Conservation (phyloP, 2,329 filamentous ascomycete species). For the Fusarium sp. region DNA sequence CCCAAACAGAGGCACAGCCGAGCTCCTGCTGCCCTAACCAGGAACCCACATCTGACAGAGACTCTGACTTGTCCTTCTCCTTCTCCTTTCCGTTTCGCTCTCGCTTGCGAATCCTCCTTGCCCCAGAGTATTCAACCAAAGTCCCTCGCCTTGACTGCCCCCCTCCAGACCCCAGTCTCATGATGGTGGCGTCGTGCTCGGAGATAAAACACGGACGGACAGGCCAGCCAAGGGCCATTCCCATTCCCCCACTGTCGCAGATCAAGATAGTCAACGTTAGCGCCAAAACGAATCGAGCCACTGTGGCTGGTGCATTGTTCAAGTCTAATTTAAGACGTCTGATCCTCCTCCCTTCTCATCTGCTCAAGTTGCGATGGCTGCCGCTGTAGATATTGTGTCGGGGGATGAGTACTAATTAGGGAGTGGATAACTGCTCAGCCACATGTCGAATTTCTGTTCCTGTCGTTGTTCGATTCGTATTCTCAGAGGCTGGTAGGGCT, state of each 20-base stretch:
- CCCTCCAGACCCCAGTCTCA: not conserved
- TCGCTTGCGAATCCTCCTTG: not conserved
- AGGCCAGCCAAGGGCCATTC: not conserved
- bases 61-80: not conserved
- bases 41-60: not conserved
- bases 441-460: not conserved
- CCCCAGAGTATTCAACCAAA: not conserved
- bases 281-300: conserved; percentile 14
- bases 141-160: not conserved
- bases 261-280: conserved; percentile 23
- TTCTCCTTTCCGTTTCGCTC: not conserved
- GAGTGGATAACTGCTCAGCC: not conserved
- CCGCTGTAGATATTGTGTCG: not conserved
- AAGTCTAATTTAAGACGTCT: not conserved
- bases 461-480: not conserved
- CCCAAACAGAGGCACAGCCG: not conserved
- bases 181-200: conserved; percentile 21
- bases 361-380: not conserved
- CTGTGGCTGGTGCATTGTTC: conserved; percentile 27
- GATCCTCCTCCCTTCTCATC: not conserved
- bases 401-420: not conserved
- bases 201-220: conserved; percentile 17
- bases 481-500: not conserved
- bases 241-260: conserved; percentile 20
- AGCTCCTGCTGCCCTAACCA: not conserved